phyloP scores from a whole-genome alignment of 2,329 filamentous ascomycete genomes.

The Trichoderma sp. region DNA sequence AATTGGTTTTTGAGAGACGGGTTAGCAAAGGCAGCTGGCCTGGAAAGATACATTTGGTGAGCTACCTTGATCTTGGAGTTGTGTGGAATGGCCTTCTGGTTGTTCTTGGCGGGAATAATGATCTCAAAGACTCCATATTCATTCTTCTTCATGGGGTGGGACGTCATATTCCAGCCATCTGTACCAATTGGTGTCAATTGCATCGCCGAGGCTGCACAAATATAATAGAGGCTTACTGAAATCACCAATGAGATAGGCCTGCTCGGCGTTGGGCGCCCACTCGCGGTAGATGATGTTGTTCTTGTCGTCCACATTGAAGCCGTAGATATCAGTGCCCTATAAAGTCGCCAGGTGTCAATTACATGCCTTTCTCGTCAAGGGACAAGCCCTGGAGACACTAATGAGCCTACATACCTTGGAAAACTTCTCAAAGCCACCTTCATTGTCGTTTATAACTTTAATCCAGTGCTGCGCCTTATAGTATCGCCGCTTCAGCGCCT shows the following conservation, averaged over 20 bases:
- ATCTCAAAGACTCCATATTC: constrained; percentile 87
- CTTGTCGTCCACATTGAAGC: constrained; percentile 78
- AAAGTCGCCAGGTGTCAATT: constrained; percentile 18
- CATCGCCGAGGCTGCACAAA: neutral
- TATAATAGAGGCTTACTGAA: constrained; percentile 71
- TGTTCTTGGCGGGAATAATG: constrained; percentile 70
- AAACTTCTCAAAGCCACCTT: constrained; percentile 92
- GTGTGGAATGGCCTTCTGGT: constrained; percentile 80
- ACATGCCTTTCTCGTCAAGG: neutral
- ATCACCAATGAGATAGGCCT: constrained; percentile 87
- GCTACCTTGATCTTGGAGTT: constrained; percentile 93
- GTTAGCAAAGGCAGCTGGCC: neutral
- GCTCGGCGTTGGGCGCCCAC: constrained; percentile 89
- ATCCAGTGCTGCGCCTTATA: constrained; percentile 85
- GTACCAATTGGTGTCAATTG: constrained; percentile 37
- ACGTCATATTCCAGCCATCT: constrained; percentile 85
- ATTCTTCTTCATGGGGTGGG: constrained; percentile 87
- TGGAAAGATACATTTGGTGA: neutral
- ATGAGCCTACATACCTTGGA: constrained; percentile 61
- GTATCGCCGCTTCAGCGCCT: constrained; percentile 75
- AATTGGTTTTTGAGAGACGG: neutral
- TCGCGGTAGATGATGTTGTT: constrained; percentile 90
- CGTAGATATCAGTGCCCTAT: constrained; percentile 84
- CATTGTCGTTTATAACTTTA: constrained; percentile 75
- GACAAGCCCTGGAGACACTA: constrained; percentile 31